phyloP scores from a whole-genome alignment of 257 asterid genomes.

The Orobanche coerulescens region DNA sequence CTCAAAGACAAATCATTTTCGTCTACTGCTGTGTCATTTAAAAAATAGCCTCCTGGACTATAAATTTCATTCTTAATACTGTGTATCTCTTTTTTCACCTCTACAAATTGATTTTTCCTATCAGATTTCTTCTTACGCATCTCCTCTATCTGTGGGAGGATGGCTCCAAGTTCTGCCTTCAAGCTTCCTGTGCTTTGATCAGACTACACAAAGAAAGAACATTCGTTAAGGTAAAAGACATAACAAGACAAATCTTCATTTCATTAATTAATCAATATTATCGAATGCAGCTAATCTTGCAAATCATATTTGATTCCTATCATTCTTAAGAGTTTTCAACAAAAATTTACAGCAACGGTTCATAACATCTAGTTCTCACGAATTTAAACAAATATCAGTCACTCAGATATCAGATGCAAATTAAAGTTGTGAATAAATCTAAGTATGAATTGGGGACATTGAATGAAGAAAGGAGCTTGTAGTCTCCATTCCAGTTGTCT shows the following conservation, averaged over 20 bases:
- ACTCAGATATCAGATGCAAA: neutral
- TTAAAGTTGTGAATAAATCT: neutral
- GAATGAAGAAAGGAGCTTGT: neutral
- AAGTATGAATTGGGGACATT: constrained; percentile 9
- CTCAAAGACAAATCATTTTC: constrained; percentile 76
- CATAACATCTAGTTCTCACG: neutral
- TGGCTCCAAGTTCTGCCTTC: constrained; percentile 72
- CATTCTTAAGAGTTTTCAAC: neutral
- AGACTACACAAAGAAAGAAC: constrained; percentile 37
- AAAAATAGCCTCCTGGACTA: constrained; percentile 29
- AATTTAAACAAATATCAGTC: neutral
- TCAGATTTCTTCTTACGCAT: constrained; percentile 78
- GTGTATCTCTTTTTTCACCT: constrained; percentile 58
- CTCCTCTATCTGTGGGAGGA: constrained; percentile 82
- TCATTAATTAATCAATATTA: neutral
- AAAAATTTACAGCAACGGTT: neutral
- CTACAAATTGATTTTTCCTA: constrained; percentile 62
- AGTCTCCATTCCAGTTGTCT: neutral
- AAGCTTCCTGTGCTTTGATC: constrained; percentile 70
- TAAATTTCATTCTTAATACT: constrained; percentile 58
- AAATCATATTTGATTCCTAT: neutral
- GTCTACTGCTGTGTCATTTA: constrained; percentile 36
- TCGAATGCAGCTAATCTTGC: neutral
- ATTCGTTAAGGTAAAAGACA: constrained; percentile 3
- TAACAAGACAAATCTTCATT: neutral